phyloP scores from a whole-genome alignment of 208 protist genomes.

The Balamuthia mandrillaris region DNA sequence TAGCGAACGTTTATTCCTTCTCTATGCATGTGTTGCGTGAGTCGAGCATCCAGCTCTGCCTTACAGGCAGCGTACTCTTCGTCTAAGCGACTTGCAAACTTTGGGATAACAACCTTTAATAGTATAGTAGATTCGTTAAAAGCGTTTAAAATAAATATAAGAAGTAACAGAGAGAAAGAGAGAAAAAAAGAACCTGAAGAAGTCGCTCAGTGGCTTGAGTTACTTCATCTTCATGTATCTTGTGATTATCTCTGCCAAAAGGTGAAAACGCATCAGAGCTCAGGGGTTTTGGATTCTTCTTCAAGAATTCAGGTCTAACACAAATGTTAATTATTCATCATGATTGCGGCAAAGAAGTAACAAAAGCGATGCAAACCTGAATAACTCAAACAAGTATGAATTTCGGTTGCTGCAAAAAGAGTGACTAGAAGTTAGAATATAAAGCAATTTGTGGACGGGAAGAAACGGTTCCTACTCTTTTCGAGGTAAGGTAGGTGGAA shows the following conservation, averaged over 20 bases:
- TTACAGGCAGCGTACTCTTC: not conserved
- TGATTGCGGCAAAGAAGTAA: no score
- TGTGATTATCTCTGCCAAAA: not conserved
- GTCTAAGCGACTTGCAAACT: not conserved
- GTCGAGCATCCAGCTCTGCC: not conserved
- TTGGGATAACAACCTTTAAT: not conserved
- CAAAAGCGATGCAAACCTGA: no score
- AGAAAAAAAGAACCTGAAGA: not conserved
- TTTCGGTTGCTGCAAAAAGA: no score
- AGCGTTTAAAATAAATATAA: not conserved
- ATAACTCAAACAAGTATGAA: no score
- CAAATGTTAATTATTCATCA: constrained; percentile 11
- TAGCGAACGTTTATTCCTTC: constrained; percentile 28
- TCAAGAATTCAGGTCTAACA: constrained; percentile 10
- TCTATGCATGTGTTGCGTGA: constrained; percentile 18
- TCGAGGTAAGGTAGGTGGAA: not conserved
- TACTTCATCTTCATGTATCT: not conserved
- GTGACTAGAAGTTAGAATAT: not conserved
- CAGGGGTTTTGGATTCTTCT: constrained; percentile 10
- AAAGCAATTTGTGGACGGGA: not conserved
- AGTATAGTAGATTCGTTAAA: no score
- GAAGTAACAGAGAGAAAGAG: not conserved
- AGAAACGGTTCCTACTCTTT: not conserved
- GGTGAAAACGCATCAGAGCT: constrained; percentile 16
- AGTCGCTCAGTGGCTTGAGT: not conserved